phyloP scores from a whole-genome alignment of 116 monocot species.

The Phalaenopsis hybrid region DNA sequence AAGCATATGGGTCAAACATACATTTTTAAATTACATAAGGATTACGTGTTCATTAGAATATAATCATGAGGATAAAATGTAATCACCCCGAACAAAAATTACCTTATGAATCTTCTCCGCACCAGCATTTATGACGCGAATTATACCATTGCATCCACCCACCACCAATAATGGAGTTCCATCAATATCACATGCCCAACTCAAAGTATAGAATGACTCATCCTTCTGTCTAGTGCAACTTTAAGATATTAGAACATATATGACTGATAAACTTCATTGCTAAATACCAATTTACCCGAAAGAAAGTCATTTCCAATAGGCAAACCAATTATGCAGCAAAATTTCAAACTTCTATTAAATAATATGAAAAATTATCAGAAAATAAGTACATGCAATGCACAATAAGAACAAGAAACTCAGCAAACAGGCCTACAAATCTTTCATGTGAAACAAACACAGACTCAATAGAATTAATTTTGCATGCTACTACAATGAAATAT shows the following conservation, averaged over 20 bases:
- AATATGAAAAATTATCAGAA: neutral
- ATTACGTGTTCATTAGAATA: neutral
- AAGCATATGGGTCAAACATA: neutral
- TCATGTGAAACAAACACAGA: no score
- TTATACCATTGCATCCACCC: conserved; percentile 91
- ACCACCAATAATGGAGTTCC: conserved; percentile 82
- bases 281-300: neutral
- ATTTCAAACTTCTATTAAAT: neutral
- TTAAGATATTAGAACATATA: neutral
- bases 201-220: conserved; percentile 92
- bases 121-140: conserved; percentile 83
- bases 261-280: neutral
- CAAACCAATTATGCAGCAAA: neutral
- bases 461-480: neutral
- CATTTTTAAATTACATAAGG: neutral
- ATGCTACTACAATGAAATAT: neutral
- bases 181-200: conserved; percentile 85
- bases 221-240: conserved; percentile 56
- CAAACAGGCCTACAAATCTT: neutral
- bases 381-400: neutral
- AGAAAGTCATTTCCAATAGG: neutral
- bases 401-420: neutral
- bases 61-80: neutral
- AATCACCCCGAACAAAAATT: conserved; percentile 92
- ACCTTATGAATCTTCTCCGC: conserved; percentile 87